phyloP scores from a whole-genome alignment of 352 stramenopile genomes.

The Phytophthora macrochlamydospora region DNA sequence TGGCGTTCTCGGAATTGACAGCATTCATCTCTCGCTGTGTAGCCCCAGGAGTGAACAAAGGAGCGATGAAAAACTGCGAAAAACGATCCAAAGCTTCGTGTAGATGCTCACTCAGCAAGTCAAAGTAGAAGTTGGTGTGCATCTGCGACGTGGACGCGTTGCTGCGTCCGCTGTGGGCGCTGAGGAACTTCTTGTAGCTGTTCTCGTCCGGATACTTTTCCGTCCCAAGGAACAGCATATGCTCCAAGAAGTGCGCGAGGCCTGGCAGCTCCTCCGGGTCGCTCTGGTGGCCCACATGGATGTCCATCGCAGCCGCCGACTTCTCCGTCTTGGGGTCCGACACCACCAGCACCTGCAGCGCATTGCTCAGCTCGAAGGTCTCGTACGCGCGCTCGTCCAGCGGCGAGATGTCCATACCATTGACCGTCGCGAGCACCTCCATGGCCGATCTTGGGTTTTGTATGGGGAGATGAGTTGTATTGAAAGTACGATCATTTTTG shows the following conservation, averaged over 20 bases:
- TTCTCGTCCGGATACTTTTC: constrained; percentile 96
- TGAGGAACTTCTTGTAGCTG: constrained; percentile 94
- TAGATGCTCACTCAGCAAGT: constrained; percentile 85
- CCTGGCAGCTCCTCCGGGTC: constrained; percentile 89
- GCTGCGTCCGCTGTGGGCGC: constrained; percentile 91
- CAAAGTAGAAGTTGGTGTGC: constrained; percentile 98
- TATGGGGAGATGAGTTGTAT: not conserved
- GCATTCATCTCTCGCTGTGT: constrained; percentile 96
- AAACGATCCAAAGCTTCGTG: constrained; percentile 95
- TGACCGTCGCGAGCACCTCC: constrained; percentile 39
- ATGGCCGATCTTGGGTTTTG: constrained; percentile 8
- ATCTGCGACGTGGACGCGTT: constrained; percentile 97
- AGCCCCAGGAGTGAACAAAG: constrained; percentile 90
- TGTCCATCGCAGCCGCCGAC: constrained; percentile 93
- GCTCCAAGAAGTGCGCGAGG: constrained; percentile 94
- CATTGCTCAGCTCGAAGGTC: constrained; percentile 53
- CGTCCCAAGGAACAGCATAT: constrained; percentile 98
- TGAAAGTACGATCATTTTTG: too few species aligned
- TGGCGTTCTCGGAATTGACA: constrained; percentile 97
- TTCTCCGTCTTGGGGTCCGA: constrained; percentile 93
- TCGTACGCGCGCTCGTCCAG: constrained; percentile 74
- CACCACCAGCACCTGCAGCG: constrained; percentile 82
- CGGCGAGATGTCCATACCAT: constrained; percentile 67
- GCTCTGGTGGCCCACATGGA: constrained; percentile 94
- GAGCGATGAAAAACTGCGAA: constrained; percentile 97